Evolutionary conservation across 306 rosid species (phyloP).

Genomic region (Mimosa bimucronata): DNA sequence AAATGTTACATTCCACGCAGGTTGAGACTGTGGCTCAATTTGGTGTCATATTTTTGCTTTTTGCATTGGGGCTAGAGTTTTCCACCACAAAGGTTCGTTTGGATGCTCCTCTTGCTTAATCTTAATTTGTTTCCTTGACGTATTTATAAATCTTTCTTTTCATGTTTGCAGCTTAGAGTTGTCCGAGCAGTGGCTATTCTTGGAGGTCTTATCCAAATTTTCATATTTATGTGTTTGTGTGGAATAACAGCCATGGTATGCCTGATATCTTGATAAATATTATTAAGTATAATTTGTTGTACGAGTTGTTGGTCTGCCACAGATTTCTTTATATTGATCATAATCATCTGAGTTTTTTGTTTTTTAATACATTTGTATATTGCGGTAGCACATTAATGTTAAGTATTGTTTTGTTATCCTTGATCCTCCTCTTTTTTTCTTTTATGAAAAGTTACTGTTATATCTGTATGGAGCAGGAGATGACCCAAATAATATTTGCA

Average conservation of each 20-base stretch:
- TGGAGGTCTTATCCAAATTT: constrained; percentile 93
- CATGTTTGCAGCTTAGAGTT: constrained; percentile 76
- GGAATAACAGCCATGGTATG: constrained; percentile 92
- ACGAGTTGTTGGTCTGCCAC: not conserved
- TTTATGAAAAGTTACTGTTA: constrained; percentile 12
- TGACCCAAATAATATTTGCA: constrained; percentile 6
- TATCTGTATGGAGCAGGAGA: constrained; percentile 26
- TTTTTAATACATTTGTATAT: constrained; percentile 4
- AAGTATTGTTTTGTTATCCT: not conserved
- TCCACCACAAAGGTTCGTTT: constrained; percentile 77
- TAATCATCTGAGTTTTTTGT: not conserved
- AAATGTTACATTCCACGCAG: constrained; percentile 47
- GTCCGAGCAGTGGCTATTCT: constrained; percentile 96
- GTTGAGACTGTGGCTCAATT: constrained; percentile 99
- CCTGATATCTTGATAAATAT: not conserved
- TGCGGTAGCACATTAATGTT: not conserved
- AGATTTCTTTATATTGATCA: not conserved
- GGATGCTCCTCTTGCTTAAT: constrained; percentile 23
- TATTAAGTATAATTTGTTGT: not conserved
- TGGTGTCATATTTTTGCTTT: constrained; percentile 96
- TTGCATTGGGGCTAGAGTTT: constrained; percentile 93
- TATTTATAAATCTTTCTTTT: constrained; percentile 35
- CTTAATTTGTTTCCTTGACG: constrained; percentile 20
- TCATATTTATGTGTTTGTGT: constrained; percentile 88
- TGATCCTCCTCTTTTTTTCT: not conserved